Evolutionary conservation across 1,284 basidiomycete species (phyloP), one percentile per base, ranked within the genome.

Genomic region (Agaricales sp.): DNA sequence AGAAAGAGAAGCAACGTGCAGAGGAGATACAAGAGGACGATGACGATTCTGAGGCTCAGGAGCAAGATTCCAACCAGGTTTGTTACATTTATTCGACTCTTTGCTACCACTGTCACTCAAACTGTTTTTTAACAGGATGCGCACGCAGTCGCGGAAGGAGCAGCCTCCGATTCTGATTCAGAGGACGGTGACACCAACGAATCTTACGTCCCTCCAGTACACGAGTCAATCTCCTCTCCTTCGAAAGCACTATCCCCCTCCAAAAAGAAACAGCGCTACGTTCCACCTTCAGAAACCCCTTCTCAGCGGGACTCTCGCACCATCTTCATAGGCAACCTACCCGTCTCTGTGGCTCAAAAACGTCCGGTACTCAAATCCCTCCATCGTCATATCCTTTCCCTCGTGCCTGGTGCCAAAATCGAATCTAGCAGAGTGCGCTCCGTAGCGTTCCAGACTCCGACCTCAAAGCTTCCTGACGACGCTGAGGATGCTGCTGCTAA

Each of bases 351-450:
- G 4, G 82, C 80, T 14, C 85, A 86, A 50, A 81, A 77, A 58
- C 50, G 87, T 82, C 67, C 73, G 20, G 55, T 76, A 24, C 66
- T 75, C 64, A 88, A 88, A 58, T 75, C 80, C 57, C 67, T 93
- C 18, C 80, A 79, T 52, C 73, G 77, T 23, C 85, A 92, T 60
- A 73, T 95, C 53, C 67, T 88, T 20, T 68, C 78, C 1, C 75
- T 78, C 52, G 73, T 86, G 1, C 81, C 87, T 11, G 80, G 85
- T 50, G 30, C n/a, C 11, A 88, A 86, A 68, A 82, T 93, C 53
- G 92, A 95, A 63, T 92, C 89, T 2, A 75, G 81, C n/a, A 87
- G 92, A 48, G 92, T 92, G 70, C 87, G 92, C 48, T 93, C 90
- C 14, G 78, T 94, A 39, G 82, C 92, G 0, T 95, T 95, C 67